Evolutionary conservation across 179 eudicot species (phyloP), one percentile per base, ranked within the genome.

Genomic region (Beta macrorhiza): DNA sequence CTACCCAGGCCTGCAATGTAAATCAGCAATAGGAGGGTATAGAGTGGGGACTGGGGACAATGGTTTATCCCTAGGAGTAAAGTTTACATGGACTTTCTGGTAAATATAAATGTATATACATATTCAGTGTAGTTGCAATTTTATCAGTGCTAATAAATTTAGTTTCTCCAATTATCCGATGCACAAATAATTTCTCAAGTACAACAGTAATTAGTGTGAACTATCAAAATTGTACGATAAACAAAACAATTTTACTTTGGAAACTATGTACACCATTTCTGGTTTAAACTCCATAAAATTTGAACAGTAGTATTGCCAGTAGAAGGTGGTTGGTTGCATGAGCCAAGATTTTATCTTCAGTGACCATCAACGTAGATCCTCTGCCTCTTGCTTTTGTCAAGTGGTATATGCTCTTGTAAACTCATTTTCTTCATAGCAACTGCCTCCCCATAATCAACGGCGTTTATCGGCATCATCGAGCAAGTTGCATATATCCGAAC

Each of bases 401-500:
- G 42, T 37, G 42, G 2, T 37, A 37, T 37, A 37, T 37, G 42
- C 42, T 37, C 42, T 37, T 37, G 42, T 37, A 37, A 37, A 37
- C 42, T 37, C 42, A 37, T 0, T 37, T 37, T 37, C 42, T 37
- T 37, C 42, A 37, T 37, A 37, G 1, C 42, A 37, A 37, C 42
- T 37, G 42, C 4, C 42, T 37, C 42, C 42, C 42, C 42, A 37
- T 37, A 37, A 37, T 37, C 42, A 37, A 57, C 90, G 94, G 12
- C 95, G 90, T 79, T 90, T 93, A 45, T 87, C 94, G 58, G 88
- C 91, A 84, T 91, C 92, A 17, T 88, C 86, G 16, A 94, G 89
- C 86, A 94, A 88, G 76, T 94, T 94, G 83, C 98, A 93, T 64
- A 94, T 90, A 82, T 94, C 97, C 37, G 97, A 89, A 80, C 98